Evolutionary conservation across 371 early-diverging fungal genomes (phyloP).

Genomic region (Mortierella sp.): DNA sequence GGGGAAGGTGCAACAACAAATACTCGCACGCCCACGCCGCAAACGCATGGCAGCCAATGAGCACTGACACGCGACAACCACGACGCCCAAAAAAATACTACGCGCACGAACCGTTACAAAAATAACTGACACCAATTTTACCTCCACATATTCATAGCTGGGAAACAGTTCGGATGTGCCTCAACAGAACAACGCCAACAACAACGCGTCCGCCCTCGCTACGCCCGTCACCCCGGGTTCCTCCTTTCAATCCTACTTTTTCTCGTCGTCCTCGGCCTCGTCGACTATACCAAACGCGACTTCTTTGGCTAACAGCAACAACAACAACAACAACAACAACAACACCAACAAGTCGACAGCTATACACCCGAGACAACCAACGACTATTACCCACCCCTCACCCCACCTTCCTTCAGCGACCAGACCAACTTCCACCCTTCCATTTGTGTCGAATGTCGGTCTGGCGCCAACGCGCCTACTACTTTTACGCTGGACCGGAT

Average conservation of each 20-base stretch:
- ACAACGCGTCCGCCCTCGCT: constrained; percentile 40
- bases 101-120: background rate
- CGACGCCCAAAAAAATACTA: background rate
- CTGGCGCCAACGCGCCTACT: constrained; percentile 68
- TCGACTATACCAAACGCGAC: constrained; percentile 32
- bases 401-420: constrained; percentile 51
- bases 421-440: constrained; percentile 67
- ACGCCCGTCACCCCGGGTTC: constrained; percentile 50
- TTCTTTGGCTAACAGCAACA: background rate
- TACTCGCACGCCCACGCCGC: background rate
- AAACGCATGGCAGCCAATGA: constrained; percentile 3
- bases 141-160: constrained; percentile 54
- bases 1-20: background rate
- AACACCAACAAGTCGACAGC: constrained; percentile 14
- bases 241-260: constrained; percentile 49
- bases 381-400: constrained; percentile 45
- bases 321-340: no score
- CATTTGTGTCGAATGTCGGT: constrained; percentile 73
- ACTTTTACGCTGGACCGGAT: constrained; percentile 60
- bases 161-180: constrained; percentile 76
- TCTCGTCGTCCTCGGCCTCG: constrained; percentile 11
- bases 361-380: constrained; percentile 41
- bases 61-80: constrained; percentile 27
- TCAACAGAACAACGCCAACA: constrained; percentile 29
- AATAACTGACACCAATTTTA: constrained; percentile 4